Evolutionary conservation across 202 grass and related monocot genomes (phyloP).

Genomic region (Musa balbisiana): DNA sequence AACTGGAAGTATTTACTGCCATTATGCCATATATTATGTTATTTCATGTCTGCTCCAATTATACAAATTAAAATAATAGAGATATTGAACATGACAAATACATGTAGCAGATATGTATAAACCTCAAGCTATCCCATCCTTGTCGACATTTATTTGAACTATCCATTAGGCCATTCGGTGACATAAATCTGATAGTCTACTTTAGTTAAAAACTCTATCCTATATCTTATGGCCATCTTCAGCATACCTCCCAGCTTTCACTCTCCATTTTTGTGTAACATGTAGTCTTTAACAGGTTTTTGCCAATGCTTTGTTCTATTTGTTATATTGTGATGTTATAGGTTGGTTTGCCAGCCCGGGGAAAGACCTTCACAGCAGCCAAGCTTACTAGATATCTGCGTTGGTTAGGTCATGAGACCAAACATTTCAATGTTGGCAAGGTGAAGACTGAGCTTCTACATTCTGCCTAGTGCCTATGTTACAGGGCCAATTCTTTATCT

Average conservation of each 20-base stretch:
- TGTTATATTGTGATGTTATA: slow-evolving; percentile 31
- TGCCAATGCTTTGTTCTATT: neutral
- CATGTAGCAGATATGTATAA: neutral
- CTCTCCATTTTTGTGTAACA: neutral
- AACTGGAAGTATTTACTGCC: too few species aligned
- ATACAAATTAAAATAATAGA: neutral
- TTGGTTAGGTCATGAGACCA: slow-evolving; percentile 99
- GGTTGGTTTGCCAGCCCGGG: slow-evolving; percentile 92
- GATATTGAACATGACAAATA: neutral
- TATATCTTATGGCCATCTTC: neutral
- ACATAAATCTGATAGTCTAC: neutral
- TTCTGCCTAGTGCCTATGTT: neutral
- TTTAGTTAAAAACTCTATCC: neutral
- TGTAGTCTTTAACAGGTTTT: too few species aligned
- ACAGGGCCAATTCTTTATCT: neutral
- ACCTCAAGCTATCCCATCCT: neutral
- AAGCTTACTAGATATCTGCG: slow-evolving; percentile 97
- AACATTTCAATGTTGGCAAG: slow-evolving; percentile 99
- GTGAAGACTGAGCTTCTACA: slow-evolving; percentile 35
- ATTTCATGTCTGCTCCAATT: neutral
- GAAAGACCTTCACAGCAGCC: slow-evolving; percentile 98
- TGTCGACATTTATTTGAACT: neutral
- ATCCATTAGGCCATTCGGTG: neutral
- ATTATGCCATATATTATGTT: neutral
- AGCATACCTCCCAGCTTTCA: neutral